Base-by-base conservation (phyloP, 1,139 yeast genomes). In the Suhomyces bolitotheri region DNA sequence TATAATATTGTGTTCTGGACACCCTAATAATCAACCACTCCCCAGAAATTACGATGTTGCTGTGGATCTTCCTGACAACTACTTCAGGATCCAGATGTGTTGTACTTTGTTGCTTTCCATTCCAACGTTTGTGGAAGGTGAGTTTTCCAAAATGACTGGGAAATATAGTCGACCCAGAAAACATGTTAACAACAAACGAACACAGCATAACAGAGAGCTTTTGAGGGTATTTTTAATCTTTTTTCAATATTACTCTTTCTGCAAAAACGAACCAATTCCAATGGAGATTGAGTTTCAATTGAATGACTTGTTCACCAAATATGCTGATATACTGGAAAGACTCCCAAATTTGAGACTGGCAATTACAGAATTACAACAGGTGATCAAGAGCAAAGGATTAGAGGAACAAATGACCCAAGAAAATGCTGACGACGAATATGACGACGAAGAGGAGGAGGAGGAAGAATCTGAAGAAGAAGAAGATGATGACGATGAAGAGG, bases 161-260 rank as follows among this genome's bases (percentile, higher is more conserved):
- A 17, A 17, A 8, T 7, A 17, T 6, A 8, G 20, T 7, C 9
- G 16, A 35, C 17, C 43, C 34, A 11, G 28, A 29, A 15, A 16
- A 23, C 21, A 17, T 5, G 22, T 6, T 16, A 8, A 9, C 13
- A 11, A 22, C 11, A 31, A 22, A 20, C 39, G 13, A 27, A 40
- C 29, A 25, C 32, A 49, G 48, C 21, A 38, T 22, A 44, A 44
- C 25, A 44, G 56, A 38, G 59, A 57, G 8, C 40, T 67, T 29
- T 45, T 82, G 19, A 61, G 62, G 5, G 55, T 73, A 3, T 76
- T 83, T 44, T 50, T 83, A 44, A 69, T 72, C 13, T 82, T 80
- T 48, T 80, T 88, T 44, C 95, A 88, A 50, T 88, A 78, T 53
- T 89, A 87, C 51, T 59, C 77, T n/a, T 76, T 71, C 53, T 75